phyloP scores from a whole-genome alignment of 2,329 filamentous ascomycete genomes.

The Onygenales sp. region DNA sequence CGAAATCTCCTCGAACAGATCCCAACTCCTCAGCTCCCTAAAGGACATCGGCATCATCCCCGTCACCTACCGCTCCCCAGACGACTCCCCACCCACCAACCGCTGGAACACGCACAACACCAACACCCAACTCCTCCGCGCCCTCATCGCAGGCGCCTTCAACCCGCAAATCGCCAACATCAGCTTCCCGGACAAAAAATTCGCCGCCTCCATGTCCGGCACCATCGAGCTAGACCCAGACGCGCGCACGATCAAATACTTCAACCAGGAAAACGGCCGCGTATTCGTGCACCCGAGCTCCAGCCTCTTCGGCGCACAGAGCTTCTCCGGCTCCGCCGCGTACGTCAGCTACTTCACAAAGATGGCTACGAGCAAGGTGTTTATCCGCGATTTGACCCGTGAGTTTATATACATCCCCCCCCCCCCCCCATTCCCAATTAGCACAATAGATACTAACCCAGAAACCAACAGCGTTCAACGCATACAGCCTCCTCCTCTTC shows the following conservation, averaged over 20 bases:
- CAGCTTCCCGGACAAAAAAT: conserved; percentile 92
- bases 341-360: conserved; percentile 89
- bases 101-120: conserved; percentile 24
- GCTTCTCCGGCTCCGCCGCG: conserved; percentile 61
- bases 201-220: conserved; percentile 74
- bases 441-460: conserved; percentile 3
- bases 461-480: conserved; percentile 56
- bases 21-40: conserved; percentile 77
- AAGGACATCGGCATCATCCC: conserved; percentile 74
- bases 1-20: conserved; percentile 78
- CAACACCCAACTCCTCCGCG: conserved; percentile 51
- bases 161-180: conserved; percentile 85
- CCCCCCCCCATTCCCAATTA: background rate
- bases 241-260: conserved; percentile 85
- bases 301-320: conserved; percentile 73
- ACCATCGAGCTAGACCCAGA: conserved; percentile 91
- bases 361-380: conserved; percentile 86
- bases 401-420: conserved; percentile 28
- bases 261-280: conserved; percentile 71
- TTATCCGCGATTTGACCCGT: conserved; percentile 84
- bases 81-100: conserved; percentile 23
- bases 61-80: conserved; percentile 33
- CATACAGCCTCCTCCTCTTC: conserved; percentile 81
- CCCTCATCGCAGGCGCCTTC: conserved; percentile 63
- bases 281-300: conserved; percentile 91